Base-by-base conservation (phyloP, 2,329 filamentous ascomycete genomes). In the Zymoseptoria tritici region DNA sequence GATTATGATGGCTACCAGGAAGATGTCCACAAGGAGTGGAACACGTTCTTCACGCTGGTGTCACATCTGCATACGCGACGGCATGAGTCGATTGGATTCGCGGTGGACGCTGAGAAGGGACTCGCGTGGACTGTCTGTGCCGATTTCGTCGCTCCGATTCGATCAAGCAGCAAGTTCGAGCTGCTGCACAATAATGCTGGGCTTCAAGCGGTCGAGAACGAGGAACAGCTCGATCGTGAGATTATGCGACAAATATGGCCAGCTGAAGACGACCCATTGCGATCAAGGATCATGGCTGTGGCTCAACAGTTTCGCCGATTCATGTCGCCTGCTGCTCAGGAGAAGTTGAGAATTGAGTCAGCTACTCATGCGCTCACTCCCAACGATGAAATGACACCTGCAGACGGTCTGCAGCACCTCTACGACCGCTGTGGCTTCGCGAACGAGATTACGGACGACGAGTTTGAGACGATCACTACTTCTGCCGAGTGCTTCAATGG, bases 61-160 rank as follows among this genome's bases (percentile, higher is more conserved):
- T 81, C 89, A 11, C 92, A 96, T 71, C 78, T 99, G 49, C 91
- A 97, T 71, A 91, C 89, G 68, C 87, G 90, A 68, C 83, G 92
- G 69, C 88, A 89, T 19, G 92, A 97, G 70, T 87, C 90, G 0
- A 76, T 97, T 52, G 86, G 89, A 1, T 78, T 97, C 52, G 84
- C 86, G 0, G 85, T 90, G 58, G 94, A 97, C 68, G 74, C 81
- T 0, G 80, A 83, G 54, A 81, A 82, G 9, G 86, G 87, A 55
- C 83, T 92, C 77, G 84, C 90, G 1, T 97, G 91, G 91, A 82
- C 95, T 53, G 81, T 96, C 4, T 88, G 91, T 68, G 86, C 92
- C 1, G 92, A 97, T 74, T 85, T 88, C 31, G 79, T 95, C 54
- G 88, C 90, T 3, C 85, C 89, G 2, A 82, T 97, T 56, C 83